These are phyloP conservation scores for Eucalyptus cladocalyx DNA, from an alignment of 345 rosid species.

Conservation along the genomic window DNA sequence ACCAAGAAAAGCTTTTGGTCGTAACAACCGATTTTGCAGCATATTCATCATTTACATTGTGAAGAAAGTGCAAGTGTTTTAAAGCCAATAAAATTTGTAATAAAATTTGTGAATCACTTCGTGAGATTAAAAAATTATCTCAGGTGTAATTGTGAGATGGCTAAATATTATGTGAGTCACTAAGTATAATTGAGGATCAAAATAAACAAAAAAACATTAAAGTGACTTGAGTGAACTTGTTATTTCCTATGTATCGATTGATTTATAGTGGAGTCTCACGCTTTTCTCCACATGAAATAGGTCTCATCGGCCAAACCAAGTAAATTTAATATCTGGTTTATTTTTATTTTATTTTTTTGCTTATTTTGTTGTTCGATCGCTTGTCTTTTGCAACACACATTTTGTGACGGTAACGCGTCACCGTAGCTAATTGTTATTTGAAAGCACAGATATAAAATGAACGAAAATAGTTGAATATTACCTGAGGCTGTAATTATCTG, in stretches of 20 bases:
- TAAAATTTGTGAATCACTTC: neutral
- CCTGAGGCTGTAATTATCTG: neutral
- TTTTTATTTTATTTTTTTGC: neutral
- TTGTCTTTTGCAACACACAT: neutral
- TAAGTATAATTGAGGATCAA: neutral
- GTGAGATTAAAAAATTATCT: neutral
- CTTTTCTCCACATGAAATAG: rapidly evolving
- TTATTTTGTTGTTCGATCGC: neutral
- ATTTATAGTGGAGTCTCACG: rapidly evolving
- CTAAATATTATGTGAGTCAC: neutral
- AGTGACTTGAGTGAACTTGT: neutral
- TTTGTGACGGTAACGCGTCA: rapidly evolving
- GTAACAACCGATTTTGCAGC: neutral
- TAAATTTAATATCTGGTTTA: rapidly evolving
- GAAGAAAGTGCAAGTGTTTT: neutral
- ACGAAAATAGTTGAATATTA: neutral
- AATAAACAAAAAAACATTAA: neutral
- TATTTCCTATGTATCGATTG: rapidly evolving
- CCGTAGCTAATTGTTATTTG: neutral
- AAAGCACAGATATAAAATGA: neutral
- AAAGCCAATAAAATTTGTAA: neutral
- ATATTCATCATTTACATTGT: neutral
- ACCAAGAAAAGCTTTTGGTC: neutral
- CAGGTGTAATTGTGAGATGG: rapidly evolving
- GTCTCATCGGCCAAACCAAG: rapidly evolving